Base-by-base conservation (phyloP, 768 basidiomycete genomes). In the Dioszegia aurantiaca region DNA sequence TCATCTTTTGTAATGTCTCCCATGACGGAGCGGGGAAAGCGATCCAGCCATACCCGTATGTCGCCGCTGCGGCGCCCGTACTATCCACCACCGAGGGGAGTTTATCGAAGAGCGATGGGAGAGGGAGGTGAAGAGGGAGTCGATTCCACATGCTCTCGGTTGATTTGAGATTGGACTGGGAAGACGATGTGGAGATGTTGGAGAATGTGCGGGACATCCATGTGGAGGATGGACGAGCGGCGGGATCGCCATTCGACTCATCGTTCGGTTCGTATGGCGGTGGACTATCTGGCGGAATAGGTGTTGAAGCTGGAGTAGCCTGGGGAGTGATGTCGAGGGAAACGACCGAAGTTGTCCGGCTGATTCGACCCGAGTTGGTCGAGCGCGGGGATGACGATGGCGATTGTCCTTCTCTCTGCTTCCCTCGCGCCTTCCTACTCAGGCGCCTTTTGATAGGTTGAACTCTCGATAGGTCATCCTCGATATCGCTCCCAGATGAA, bases 141-240 rank as follows among this genome's bases (percentile, higher is more conserved):
- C 41, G 33, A 9, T 46, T 27, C n/a, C 30, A 33, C 31, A 49
- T 16, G 17, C 30, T 19, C 2, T 36, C 33, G n/a, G 31, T n/a
- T 49, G 16, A 4, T 31, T 52, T 23, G 30, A 17, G 30, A 49
- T 45, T 40, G 72, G 72, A 6, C 67, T 33, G 59, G 26, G 63
- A 62, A 24, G 62, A 46, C 11, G 67, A 48, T 30, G 61, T 60
- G 3, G 68, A 53, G 17, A 67, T 59, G 27, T 68, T 67, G 1
- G 68, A 67, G 12, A 69, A 42, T 2, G 68, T 72, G 9, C 69
- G 47, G 10, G 67, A 64, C 57, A 72, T 62, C 70, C 70, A 72
- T 14, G 67, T 62, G 23, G 56, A 19, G 16, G 26, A 54, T 52
- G 17, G 44, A 9, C 21, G 44, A 26, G 8, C 17, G 10, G 44